These are phyloP conservation scores for Colletotrichum sp. DNA, from an alignment of 2,329 filamentous ascomycete species.

Conservation along the genomic window DNA sequence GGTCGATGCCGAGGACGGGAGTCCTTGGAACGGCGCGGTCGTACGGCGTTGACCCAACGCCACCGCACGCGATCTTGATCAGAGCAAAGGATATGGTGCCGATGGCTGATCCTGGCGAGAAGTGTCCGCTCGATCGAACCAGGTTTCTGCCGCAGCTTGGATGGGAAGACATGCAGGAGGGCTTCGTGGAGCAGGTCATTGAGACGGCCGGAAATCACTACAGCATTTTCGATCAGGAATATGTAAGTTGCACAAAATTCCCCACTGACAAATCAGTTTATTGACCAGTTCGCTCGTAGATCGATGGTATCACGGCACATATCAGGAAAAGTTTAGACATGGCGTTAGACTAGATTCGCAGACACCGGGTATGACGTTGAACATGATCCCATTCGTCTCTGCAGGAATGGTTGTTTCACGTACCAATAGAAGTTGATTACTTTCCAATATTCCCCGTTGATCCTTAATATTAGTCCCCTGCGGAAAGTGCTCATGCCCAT, in stretches of 20 bases:
- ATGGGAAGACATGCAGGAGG: conserved; percentile 12
- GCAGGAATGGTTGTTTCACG: neutral
- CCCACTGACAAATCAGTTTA: too few relatives aligned
- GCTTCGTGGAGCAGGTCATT: conserved; percentile 5
- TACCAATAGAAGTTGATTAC: neutral
- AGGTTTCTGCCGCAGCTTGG: conserved; percentile 10
- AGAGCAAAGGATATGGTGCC: conserved; percentile 8
- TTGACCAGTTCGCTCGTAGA: neutral
- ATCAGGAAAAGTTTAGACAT: conserved; percentile 1
- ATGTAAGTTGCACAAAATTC: neutral
- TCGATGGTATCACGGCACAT: neutral
- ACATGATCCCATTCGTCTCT: neutral
- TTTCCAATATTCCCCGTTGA: rapidly evolving
- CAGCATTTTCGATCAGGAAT: conserved; percentile 5
- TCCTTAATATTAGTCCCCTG: rapidly evolving
- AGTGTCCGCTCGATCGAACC: conserved; percentile 2
- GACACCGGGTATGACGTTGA: neutral
- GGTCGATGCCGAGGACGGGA: neutral
- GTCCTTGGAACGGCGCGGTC: neutral
- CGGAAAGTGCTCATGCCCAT: neutral
- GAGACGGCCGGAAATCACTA: conserved; percentile 14
- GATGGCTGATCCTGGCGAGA: conserved; percentile 5
- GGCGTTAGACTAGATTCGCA: neutral
- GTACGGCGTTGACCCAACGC: neutral
- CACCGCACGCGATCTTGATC: conserved; percentile 1